These are phyloP conservation scores for Bonia amplexicaulis DNA, from an alignment of 176 grass and related monocot species.

Conservation along the genomic window DNA sequence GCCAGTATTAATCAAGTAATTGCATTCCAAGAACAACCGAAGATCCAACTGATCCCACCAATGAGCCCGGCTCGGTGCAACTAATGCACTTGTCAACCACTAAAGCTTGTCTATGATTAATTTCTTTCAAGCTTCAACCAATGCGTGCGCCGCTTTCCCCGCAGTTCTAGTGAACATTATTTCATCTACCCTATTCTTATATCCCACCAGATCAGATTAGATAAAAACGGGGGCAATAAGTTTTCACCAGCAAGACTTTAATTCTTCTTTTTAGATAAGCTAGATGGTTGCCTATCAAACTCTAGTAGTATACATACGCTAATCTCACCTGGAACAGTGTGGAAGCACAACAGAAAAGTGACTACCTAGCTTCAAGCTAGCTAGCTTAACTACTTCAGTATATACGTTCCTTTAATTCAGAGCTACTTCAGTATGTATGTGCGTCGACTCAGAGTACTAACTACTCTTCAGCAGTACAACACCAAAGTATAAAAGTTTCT, in stretches of 20 bases:
- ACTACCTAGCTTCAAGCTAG: background rate
- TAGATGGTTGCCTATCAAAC: background rate
- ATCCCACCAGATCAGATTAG: background rate
- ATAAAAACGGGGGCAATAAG: too few relatives aligned
- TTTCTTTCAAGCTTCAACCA: conserved; percentile 26
- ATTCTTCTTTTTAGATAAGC: background rate
- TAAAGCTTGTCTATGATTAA: conserved; percentile 48
- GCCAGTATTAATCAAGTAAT: background rate
- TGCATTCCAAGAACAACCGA: conserved; percentile 20
- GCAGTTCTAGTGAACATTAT: background rate
- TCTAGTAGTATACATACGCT: background rate
- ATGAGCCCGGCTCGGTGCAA: conserved; percentile 5
- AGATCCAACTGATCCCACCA: conserved; percentile 36
- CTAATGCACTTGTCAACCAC: conserved; percentile 67
- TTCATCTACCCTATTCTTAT: background rate
- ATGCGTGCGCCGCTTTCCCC: conserved; percentile 23
- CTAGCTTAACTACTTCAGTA: background rate
- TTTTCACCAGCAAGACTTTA: background rate
- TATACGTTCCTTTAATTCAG: background rate
- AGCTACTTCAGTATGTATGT: background rate
- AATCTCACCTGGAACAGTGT: background rate
- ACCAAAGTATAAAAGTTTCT: background rate
- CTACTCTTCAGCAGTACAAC: too few relatives aligned
- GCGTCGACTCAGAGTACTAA: too few relatives aligned
- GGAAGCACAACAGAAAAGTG: background rate